Evolutionary conservation across 345 rosid species (phyloP).

Genomic region (Ricinus communis): DNA sequence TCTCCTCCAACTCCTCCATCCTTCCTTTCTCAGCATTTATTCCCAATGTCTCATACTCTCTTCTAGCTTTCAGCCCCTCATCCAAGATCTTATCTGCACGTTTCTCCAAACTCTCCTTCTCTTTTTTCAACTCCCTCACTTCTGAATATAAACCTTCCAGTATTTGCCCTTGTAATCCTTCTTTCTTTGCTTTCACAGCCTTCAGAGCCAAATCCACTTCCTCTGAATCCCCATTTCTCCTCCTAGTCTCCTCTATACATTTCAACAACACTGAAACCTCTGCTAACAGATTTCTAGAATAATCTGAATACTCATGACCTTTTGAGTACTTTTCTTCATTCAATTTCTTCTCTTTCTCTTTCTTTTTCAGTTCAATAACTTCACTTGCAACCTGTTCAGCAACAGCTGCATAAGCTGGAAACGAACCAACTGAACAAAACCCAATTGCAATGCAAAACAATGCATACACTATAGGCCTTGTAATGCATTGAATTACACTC

Average conservation of each 20-base stretch:
- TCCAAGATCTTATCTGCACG: constrained; percentile 53
- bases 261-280: constrained; percentile 55
- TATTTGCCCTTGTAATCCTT: constrained; percentile 59
- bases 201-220: constrained; percentile 46
- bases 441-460: constrained; percentile 68
- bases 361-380: constrained; percentile 34
- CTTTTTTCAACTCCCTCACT: constrained; percentile 43
- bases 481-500: constrained; percentile 32
- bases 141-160: constrained; percentile 55
- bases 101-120: constrained; percentile 49
- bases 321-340: constrained; percentile 33
- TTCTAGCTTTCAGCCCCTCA: constrained; percentile 40
- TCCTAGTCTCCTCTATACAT: constrained; percentile 56
- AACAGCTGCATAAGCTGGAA: constrained; percentile 57
- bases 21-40: constrained; percentile 28
- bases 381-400: constrained; percentile 40
- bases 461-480: constrained; percentile 48
- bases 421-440: constrained; percentile 43
- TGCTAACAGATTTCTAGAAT: constrained; percentile 59
- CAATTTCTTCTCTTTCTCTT: constrained; percentile 20
- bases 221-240: constrained; percentile 44
- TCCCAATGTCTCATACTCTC: constrained; percentile 36
- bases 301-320: constrained; percentile 53
- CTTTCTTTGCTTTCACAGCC: constrained; percentile 56
- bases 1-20: constrained; percentile 45